Conservation (phyloP, 768 basidiomycete species). For the Chalciporus piperatus region DNA sequence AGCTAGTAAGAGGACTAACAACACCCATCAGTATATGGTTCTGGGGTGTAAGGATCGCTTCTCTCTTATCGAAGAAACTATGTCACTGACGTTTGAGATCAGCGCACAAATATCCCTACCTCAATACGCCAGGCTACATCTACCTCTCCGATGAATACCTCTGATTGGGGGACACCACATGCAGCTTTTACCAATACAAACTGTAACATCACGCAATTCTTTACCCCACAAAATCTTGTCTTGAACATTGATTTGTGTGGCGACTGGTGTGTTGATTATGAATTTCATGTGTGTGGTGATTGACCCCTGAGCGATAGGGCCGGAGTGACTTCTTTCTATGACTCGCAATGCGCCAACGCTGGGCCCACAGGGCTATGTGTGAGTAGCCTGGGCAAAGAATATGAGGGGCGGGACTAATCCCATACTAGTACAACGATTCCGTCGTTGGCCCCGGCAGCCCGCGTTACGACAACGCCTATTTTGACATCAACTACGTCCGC, state of each 20-base stretch:
- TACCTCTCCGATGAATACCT: slow-evolving; percentile 34
- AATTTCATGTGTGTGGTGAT: not conserved
- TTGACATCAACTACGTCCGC: slow-evolving; percentile 65
- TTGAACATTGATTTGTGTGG: slow-evolving; percentile 57
- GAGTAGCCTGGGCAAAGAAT: slow-evolving; percentile 12
- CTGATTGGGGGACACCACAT: slow-evolving; percentile 46
- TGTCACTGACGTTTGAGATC: slow-evolving; percentile 12
- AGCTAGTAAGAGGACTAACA: not conserved
- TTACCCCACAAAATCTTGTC: slow-evolving; percentile 48
- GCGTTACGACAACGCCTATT: slow-evolving; percentile 59
- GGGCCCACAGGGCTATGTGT: slow-evolving; percentile 44
- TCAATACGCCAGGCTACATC: slow-evolving; percentile 32
- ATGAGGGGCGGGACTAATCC: not conserved
- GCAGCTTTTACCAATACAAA: slow-evolving; percentile 38
- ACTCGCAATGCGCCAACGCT: slow-evolving; percentile 37
- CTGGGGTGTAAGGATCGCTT: slow-evolving; percentile 39
- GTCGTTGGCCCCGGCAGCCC: slow-evolving; percentile 54
- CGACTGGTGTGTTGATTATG: slow-evolving; percentile 35
- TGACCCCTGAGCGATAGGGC: slow-evolving; percentile 37
- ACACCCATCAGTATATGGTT: slow-evolving; percentile 42
- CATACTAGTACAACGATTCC: slow-evolving; percentile 46
- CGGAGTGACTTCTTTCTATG: slow-evolving; percentile 43
- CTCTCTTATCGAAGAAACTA: not conserved
- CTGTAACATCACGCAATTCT: slow-evolving; percentile 46
- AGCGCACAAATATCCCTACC: slow-evolving; percentile 39